A percentile compares a stretch with the other conserved stretches of the same genome.
Evolutionary conservation across 805 yeast species (phyloP).

Genomic region (Kluyveromyces dobzhanskii): DNA sequence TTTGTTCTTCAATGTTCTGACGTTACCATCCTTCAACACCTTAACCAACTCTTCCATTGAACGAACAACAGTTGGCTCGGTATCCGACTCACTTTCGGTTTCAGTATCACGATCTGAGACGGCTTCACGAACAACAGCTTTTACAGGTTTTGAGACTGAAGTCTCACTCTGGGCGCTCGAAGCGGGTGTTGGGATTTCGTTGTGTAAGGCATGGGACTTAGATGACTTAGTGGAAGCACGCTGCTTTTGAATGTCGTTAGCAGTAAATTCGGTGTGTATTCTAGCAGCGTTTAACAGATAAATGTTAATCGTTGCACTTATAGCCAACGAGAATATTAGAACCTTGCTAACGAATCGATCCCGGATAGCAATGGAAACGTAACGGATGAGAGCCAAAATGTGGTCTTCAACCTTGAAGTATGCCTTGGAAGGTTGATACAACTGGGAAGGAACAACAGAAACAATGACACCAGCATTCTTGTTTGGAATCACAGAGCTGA

Average conservation of each 20-base stretch:
- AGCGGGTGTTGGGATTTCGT: conserved; percentile 9
- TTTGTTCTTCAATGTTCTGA: conserved; percentile 55
- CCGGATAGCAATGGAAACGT: conserved; percentile 59
- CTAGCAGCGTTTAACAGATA: conserved; percentile 84
- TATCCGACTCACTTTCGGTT: conserved; percentile 32
- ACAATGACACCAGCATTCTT: conserved; percentile 40
- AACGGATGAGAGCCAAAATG: conserved; percentile 41
- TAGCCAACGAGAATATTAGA: conserved; percentile 59
- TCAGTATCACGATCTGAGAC: conserved; percentile 14
- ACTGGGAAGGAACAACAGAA: conserved; percentile 48
- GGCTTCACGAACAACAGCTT: conserved; percentile 9
- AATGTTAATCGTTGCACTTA: conserved; percentile 73
- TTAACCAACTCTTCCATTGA: conserved; percentile 58
- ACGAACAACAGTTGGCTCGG: conserved; percentile 30
- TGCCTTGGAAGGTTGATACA: conserved; percentile 49
- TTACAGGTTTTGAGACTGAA: background rate
- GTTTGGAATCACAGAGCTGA: conserved; percentile 20
- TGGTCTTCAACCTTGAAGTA: conserved; percentile 54
- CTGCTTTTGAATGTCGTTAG: conserved; percentile 20
- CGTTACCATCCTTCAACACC: conserved; percentile 61
- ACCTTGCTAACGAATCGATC: conserved; percentile 77
- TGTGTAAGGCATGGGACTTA: background rate
- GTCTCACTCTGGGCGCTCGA: conserved; percentile 7
- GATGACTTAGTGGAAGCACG: conserved; percentile 19
- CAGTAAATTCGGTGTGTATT: conserved; percentile 42